A percentile compares a stretch with the other conserved stretches of the same genome.
phyloP scores from a whole-genome alignment of 1,284 basidiomycete species.

The Boletellus sp. region DNA sequence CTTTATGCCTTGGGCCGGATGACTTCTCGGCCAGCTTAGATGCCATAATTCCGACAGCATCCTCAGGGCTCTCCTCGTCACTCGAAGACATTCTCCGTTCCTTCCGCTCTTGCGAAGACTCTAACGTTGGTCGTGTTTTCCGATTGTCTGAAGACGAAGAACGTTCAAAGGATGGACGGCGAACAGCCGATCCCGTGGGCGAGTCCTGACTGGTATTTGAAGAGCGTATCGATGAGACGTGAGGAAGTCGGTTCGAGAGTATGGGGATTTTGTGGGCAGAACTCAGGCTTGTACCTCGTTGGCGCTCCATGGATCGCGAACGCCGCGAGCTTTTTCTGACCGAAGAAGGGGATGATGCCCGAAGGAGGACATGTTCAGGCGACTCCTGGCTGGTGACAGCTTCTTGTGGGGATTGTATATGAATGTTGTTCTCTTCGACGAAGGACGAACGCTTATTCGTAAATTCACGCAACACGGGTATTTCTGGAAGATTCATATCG shows the following conservation, averaged over 20 bases:
- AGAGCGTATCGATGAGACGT: conserved; percentile 4
- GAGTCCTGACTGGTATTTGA: conserved; percentile 13
- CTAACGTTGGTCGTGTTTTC: conserved; percentile 11
- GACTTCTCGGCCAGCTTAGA: conserved; percentile 20
- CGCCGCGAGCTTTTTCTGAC: conserved; percentile 25
- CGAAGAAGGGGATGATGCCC: conserved; percentile 24
- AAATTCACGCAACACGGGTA: conserved; percentile 58
- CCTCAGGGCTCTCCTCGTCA: conserved; percentile 58
- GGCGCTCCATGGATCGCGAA: conserved; percentile 29
- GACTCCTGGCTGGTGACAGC: conserved; percentile 44
- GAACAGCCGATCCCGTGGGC: conserved; percentile 3
- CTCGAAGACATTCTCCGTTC: conserved; percentile 43
- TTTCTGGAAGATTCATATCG: conserved; percentile 19
- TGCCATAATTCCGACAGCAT: conserved; percentile 38
- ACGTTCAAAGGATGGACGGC: conserved; percentile 14
- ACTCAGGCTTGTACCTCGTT: conserved; percentile 7
- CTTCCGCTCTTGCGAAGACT: conserved; percentile 13
- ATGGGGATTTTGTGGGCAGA: conserved; percentile 9
- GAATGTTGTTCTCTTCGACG: conserved; percentile 50
- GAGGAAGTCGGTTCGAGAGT: conserved; percentile 17
- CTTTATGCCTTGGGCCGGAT: conserved; percentile 31
- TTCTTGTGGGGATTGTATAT: conserved; percentile 44
- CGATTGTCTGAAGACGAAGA: conserved; percentile 21
- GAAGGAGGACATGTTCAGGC: conserved; percentile 14
- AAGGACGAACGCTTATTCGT: conserved; percentile 69